Evolutionary conservation across 2,329 filamentous ascomycete genomes (phyloP).

Genomic region (Sclerotinia sclerotiorum): DNA sequence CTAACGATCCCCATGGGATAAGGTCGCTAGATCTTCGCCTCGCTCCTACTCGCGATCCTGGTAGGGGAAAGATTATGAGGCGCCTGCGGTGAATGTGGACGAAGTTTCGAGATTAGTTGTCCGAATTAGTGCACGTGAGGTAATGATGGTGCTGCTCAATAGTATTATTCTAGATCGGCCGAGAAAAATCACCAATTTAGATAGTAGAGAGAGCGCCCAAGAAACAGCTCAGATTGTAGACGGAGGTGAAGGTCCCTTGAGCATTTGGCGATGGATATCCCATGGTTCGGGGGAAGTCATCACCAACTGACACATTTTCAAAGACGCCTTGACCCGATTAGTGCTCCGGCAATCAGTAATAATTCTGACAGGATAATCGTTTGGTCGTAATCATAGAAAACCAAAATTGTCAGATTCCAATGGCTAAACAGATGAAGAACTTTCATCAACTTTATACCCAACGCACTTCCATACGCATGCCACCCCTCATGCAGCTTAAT

Average conservation of each 20-base stretch:
- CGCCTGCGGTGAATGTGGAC: neutral
- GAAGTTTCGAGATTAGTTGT: slow-evolving; percentile 30
- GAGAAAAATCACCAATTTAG: slow-evolving; percentile 50
- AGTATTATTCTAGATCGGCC: slow-evolving; percentile 59
- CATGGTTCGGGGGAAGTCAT: slow-evolving; percentile 47
- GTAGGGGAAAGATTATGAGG: no score
- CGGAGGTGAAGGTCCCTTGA: slow-evolving; percentile 10
- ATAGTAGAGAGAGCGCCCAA: slow-evolving; percentile 44
- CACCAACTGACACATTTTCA: slow-evolving; percentile 46
- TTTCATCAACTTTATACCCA: neutral
- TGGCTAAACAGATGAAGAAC: neutral
- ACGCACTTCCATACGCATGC: neutral
- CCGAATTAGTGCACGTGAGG: slow-evolving; percentile 53
- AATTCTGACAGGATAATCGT: slow-evolving; percentile 28
- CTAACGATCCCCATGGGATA: neutral
- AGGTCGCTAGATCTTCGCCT: neutral
- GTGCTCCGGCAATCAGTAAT: neutral
- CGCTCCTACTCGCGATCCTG: neutral
- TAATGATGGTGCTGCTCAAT: slow-evolving; percentile 55
- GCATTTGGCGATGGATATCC: slow-evolving; percentile 11
- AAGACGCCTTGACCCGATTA: slow-evolving; percentile 36
- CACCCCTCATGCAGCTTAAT: neutral
- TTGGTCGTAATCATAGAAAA: slow-evolving; percentile 51
- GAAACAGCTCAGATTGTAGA: slow-evolving; percentile 49
- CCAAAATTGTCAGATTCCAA: slow-evolving; percentile 44